Evolutionary conservation across 139 green algal genomes (phyloP).

Genomic region (Coccomyxa sp.): DNA sequence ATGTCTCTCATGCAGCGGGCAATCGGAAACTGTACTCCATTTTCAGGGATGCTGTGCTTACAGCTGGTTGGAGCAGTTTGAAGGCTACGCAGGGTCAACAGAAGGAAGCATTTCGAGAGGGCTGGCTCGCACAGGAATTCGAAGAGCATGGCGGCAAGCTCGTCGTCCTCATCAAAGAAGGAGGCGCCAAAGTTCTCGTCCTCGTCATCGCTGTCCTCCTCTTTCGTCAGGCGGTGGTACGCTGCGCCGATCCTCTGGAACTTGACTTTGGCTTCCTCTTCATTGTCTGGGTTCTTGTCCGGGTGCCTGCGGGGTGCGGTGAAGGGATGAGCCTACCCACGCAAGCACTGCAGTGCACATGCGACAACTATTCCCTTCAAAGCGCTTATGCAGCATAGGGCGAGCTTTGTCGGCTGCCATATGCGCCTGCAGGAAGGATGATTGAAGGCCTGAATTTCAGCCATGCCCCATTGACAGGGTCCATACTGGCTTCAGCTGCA

Average conservation of each 20-base stretch:
- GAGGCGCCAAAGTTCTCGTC: constrained; percentile 23
- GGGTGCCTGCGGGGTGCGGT: constrained; percentile 44
- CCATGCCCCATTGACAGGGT: neutral
- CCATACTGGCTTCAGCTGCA: too few species aligned
- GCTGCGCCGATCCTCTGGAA: constrained; percentile 26
- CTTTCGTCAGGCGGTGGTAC: constrained; percentile 15
- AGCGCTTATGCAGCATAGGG: neutral
- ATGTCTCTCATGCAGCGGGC: neutral
- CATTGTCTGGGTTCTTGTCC: constrained; percentile 40
- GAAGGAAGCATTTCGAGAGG: neutral
- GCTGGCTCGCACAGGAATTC: neutral
- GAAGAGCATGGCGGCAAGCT: too few species aligned
- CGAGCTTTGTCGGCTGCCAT: neutral
- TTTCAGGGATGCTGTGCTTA: neutral
- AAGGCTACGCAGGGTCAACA: neutral
- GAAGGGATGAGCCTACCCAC: neutral
- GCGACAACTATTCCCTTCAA: neutral
- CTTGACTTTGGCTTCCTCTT: constrained; percentile 13
- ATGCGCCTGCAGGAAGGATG: too few species aligned
- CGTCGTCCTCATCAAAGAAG: constrained; percentile 10
- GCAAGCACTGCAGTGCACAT: neutral
- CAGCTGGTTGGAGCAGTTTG: neutral
- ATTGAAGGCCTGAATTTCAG: neutral
- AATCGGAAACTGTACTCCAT: neutral
- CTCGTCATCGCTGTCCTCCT: constrained; percentile 11